Evolutionary conservation across 1,139 yeast species (phyloP), one percentile per base, ranked within the genome.

Genomic region (Candida sp.): DNA sequence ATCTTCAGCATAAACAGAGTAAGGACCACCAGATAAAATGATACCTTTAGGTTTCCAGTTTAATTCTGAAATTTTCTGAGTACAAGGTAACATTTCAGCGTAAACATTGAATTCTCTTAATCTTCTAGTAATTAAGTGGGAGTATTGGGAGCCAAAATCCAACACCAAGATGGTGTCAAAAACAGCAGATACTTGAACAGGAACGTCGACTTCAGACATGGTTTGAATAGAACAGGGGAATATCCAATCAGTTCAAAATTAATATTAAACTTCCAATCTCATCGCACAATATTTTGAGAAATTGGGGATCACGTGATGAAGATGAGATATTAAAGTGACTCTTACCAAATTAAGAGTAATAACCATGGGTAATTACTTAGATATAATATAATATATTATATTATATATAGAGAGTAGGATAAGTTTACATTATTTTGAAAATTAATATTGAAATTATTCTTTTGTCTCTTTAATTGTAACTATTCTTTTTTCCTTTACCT

Each of bases 81-180:
- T 93, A 72, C 99, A 93, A 55, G 99, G 99, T 53, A 93, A 80
- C 99, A 93, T 93, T 74, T 95, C 99, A 53, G 99, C 98, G 70
- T 95, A 93, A 54, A 93, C 93, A 67, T 93, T 89, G 77, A 91
- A 89, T 68, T 93, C 99, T 79, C 99, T 88, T 60, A 93, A 79
- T 72, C 99, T 87, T 73, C 99, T 87, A 50, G 98, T 93, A 68
- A 93, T 90, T 64, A 93, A 75, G 64, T 93, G 99, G 49, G 97
- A 88, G 75, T 93, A 93, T 73, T 93, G 99, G 49, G 99, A 93
- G 51, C 99, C 99, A 64, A 93, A 93, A 68, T 93, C 99, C 66
- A 93, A 81, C 66, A 93, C 97, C 75, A 93, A 79, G 56, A 93
- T 90, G 76, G 99, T 93, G 79, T 93, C 97, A 68, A 90, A 91